A percentile compares a stretch with the other conserved stretches of the same genome.
phyloP scores from a whole-genome alignment of 116 monocot genomes.

The Zostera marina region DNA sequence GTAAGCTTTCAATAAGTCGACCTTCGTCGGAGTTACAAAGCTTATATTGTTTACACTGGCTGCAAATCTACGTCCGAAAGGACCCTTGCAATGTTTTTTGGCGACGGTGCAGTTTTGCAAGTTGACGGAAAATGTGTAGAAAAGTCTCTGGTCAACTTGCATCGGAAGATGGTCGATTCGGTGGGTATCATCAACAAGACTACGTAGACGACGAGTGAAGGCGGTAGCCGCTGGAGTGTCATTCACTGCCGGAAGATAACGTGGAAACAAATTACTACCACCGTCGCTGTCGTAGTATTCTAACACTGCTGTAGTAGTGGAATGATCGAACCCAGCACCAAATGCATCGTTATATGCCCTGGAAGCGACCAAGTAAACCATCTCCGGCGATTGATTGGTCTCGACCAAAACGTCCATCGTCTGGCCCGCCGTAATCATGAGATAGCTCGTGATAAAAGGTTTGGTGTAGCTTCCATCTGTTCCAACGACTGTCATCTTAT shows the following conservation, averaged over 20 bases:
- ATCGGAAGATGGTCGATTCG: neutral
- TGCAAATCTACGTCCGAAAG: conserved; percentile 25
- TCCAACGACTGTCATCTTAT: conserved; percentile 40
- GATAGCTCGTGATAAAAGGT: conserved; percentile 22
- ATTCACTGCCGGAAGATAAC: conserved; percentile 39
- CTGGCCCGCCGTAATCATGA: conserved; percentile 53
- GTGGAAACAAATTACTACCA: conserved; percentile 8
- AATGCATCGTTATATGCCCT: conserved; percentile 30
- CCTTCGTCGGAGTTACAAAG: conserved; percentile 39
- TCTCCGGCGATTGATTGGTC: conserved; percentile 16
- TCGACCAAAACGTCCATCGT: conserved; percentile 52
- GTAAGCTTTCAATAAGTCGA: conserved; percentile 40
- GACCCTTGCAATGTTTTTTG: conserved; percentile 6
- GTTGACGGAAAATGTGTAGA: neutral
- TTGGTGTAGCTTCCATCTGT: conserved; percentile 54
- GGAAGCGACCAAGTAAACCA: conserved; percentile 53
- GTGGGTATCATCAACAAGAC: conserved; percentile 6
- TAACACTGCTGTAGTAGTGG: conserved; percentile 22
- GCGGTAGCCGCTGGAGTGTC: conserved; percentile 24
- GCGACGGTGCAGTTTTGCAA: neutral
- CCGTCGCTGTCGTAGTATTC: neutral
- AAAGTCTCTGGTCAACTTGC: neutral
- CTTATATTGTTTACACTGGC: conserved; percentile 54
- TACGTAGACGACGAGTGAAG: conserved; percentile 15
- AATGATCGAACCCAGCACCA: conserved; percentile 36